Evolutionary conservation across 108 stramenopile species (phyloP), one percentile per base, ranked within the genome.

Genomic region (Nitzschia putrida): DNA sequence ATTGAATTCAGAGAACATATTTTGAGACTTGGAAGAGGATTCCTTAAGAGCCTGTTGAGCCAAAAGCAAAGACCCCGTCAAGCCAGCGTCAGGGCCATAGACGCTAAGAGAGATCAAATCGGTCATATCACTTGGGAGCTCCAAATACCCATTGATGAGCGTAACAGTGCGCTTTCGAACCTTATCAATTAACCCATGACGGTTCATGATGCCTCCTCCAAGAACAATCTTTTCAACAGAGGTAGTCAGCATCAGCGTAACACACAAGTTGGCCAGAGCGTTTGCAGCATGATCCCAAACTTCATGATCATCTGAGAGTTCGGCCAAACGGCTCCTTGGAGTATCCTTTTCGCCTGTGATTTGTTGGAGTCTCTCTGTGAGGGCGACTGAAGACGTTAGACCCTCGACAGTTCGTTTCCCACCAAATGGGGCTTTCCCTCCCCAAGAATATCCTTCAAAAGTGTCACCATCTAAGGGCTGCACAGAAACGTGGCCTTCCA

Each of bases 121-220:
- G 10, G 87, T 66, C 38, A 79, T 73, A 42, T 82, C 74, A 16
- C 51, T 47, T 20, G 79, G 71, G 3, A 86, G 57, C 8, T 88
- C 86, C 66, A 98, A 80, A 76, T 98, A 98, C 10, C 96, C 96
- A 72, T 98, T 97, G 55, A 98, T 69, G 11, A 97, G 67, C 13
- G 74, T 58, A 38, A 72, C 54, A 12, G 89, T 90, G 38, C 79
- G 78, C 38, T 61, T 26, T 18, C 86, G 80, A 55, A 95, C 76
- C 77, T 77, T 87, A n/a, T 73, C 72, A 57, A 85, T 85, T 49
- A 97, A 58, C 3, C 76, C 68, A 22, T 53, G 60, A 3, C 94
- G 91, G 41, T 94, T 89, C 93, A 97, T 89, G 10, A 97, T 75
- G 8, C 98, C 98, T 43, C 98, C 98, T 11, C 94, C 91, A 40